A percentile compares a stretch with the other conserved stretches of the same genome.
These are phyloP conservation scores for Ophiostoma piceae DNA, from an alignment of 2,329 filamentous ascomycete genomes.

Conservation along the genomic window DNA sequence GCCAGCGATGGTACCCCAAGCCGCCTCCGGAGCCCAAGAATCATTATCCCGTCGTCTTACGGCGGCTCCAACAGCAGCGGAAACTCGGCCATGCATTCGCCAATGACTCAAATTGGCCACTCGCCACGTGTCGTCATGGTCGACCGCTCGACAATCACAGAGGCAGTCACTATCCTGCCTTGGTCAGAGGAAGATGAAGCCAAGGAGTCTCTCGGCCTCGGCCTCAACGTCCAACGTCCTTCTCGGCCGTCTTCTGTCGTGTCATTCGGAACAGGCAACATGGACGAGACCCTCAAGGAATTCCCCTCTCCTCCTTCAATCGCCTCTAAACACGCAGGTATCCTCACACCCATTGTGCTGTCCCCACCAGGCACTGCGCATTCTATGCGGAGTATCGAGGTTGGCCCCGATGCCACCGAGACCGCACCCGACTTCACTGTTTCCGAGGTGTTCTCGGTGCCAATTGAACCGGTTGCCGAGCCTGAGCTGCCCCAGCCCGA, in stretches of 20 bases:
- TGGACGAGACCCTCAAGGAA: conserved; percentile 49
- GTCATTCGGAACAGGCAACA: conserved; percentile 25
- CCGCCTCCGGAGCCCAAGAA: conserved; percentile 44
- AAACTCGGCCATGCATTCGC: conserved; percentile 36
- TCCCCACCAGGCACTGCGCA: conserved; percentile 31
- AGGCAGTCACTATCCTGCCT: conserved; percentile 43
- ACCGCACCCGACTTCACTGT: conserved; percentile 17
- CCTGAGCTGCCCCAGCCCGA: conserved; percentile 3
- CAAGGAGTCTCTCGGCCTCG: neutral
- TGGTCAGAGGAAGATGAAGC: conserved; percentile 23
- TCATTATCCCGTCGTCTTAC: conserved; percentile 38
- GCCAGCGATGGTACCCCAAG: conserved; percentile 52
- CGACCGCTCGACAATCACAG: conserved; percentile 57
- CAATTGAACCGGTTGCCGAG: conserved; percentile 22
- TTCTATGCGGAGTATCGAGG: conserved; percentile 14
- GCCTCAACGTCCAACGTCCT: neutral
- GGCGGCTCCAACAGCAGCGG: conserved; percentile 18
- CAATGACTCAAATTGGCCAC: conserved; percentile 45
- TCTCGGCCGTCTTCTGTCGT: conserved; percentile 25
- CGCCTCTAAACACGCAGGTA: conserved; percentile 30
- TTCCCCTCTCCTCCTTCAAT: conserved; percentile 51
- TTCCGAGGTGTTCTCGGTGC: conserved; percentile 23
- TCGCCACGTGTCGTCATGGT: conserved; percentile 53
- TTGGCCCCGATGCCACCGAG: neutral
- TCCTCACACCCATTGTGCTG: conserved; percentile 30